A percentile compares a stretch with the other conserved stretches of the same genome.
Conservation (phyloP, 208 protist genomes). For the Crithidia fasciculata region DNA sequence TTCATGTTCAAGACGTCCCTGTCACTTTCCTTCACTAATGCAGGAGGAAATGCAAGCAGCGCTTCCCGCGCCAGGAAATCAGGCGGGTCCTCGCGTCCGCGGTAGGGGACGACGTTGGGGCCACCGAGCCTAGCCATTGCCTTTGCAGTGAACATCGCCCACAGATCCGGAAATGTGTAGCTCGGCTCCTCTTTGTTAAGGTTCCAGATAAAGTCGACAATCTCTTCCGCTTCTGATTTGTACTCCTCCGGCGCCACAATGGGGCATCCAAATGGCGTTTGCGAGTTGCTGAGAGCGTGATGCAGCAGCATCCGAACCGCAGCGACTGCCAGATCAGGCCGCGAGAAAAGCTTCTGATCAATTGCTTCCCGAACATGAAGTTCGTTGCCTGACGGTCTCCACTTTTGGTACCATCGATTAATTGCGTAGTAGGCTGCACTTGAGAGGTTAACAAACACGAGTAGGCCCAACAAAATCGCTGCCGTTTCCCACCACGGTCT, state of each 20-base stretch:
- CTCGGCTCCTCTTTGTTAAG: slow-evolving; percentile 67
- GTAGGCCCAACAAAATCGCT: slow-evolving; percentile 66
- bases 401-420: slow-evolving; percentile 78
- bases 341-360: slow-evolving; percentile 74
- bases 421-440: slow-evolving; percentile 63
- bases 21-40: slow-evolving; percentile 53
- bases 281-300: slow-evolving; percentile 67
- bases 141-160: slow-evolving; percentile 77
- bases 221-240: slow-evolving; percentile 65
- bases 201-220: slow-evolving; percentile 68
- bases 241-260: slow-evolving; percentile 78
- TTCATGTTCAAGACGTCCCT: slow-evolving; percentile 82
- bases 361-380: slow-evolving; percentile 56
- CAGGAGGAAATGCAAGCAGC: slow-evolving; percentile 50
- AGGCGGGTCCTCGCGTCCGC: slow-evolving; percentile 58
- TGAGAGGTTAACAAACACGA: slow-evolving; percentile 74
- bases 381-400: slow-evolving; percentile 73
- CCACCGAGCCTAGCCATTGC: slow-evolving; percentile 79
- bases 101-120: slow-evolving; percentile 56
- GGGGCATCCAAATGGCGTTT: slow-evolving; percentile 81
- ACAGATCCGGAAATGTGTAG: slow-evolving; percentile 84
- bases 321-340: slow-evolving; percentile 81
- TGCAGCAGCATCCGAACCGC: slow-evolving; percentile 81
- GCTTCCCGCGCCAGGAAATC: slow-evolving; percentile 25
- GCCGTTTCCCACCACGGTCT: slow-evolving; percentile 88